phyloP scores from a whole-genome alignment of 2,329 filamentous ascomycete species.

The Trichoderma sp. region DNA sequence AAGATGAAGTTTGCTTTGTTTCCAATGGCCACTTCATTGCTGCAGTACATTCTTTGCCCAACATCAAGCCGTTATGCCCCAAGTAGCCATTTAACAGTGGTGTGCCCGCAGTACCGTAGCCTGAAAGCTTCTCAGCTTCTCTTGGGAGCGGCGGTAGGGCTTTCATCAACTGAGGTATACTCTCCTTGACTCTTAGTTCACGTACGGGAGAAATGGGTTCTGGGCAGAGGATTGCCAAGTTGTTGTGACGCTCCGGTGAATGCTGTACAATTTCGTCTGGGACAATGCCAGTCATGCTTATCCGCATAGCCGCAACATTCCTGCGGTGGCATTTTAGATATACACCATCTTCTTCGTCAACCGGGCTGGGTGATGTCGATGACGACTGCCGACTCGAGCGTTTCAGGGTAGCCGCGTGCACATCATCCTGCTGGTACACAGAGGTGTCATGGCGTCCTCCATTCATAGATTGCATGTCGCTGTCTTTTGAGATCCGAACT shows the following conservation, averaged over 20 bases:
- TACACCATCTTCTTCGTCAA: slow-evolving; percentile 2
- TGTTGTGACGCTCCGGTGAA: slow-evolving; percentile 16
- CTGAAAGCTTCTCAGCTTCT: slow-evolving; percentile 24
- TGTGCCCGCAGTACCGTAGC: background rate
- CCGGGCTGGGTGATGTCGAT: background rate
- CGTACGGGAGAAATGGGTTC: slow-evolving; percentile 50
- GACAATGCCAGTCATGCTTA: slow-evolving; percentile 24
- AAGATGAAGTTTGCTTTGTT: background rate
- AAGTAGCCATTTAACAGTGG: background rate
- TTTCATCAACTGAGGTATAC: slow-evolving; percentile 55
- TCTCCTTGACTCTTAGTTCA: slow-evolving; percentile 49
- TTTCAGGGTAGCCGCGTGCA: background rate
- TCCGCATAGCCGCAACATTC: slow-evolving; percentile 30
- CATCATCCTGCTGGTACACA: background rate
- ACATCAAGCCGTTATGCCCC: background rate
- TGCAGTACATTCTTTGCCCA: background rate
- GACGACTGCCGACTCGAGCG: background rate
- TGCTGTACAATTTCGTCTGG: slow-evolving; percentile 2
- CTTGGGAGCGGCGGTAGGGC: slow-evolving; percentile 49
- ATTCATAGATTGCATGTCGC: background rate
- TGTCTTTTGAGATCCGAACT: slow-evolving; percentile 26
- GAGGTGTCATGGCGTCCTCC: background rate
- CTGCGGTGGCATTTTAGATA: slow-evolving; percentile 30
- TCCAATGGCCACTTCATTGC: background rate
- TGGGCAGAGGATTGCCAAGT: slow-evolving; percentile 45